Base-by-base conservation (phyloP, 2,329 filamentous ascomycete genomes). In the Cytospora mali region DNA sequence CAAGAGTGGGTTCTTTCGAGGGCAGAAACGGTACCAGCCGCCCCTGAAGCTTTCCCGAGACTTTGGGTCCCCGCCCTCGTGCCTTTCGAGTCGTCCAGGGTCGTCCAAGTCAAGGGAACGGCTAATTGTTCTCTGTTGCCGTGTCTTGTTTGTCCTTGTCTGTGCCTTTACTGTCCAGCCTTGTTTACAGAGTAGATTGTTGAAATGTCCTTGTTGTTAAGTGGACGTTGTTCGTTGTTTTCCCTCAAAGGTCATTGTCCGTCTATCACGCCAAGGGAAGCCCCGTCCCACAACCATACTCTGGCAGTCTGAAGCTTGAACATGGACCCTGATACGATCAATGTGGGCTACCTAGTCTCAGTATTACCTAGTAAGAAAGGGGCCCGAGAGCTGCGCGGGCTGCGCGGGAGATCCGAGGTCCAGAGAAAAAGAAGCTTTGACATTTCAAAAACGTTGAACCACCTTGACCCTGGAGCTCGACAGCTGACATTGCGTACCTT, bases 391-490 rank as follows among this genome's bases (percentile, higher is more conserved):
- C 27, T 51, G 25, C 33, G 14, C 46, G 39, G 23, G 55, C n/a
- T 27, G 27, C 4, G 21, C 16, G 27, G 49, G 49, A 59, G 49
- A n/a, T n/a, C 49, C 29, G 27, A 25, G 14, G 21, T 27, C 39
- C 49, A 42, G n/a, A 39, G 48, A 39, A 53, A 23, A 23, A 25
- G 57, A 53, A 59, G 57, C 57, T 48, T 53, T 59, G 57, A 42
- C 57, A n/a, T 46, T 11, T 5, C n/a, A n/a, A 16, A 9, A 42
- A 42, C 16, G 3, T 4, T 18, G 16, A n/a, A 46, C 9, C 31
- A 33, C 6, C 42, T 23, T n/a, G 18, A 50, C 33, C 31, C 49
- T 53, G 27, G 35, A 35, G 28, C 39, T 54, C 21, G 58, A 60
- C n/a, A n/a, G n/a, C n/a, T n/a, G n/a, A n/a, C 50, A 35, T 46